Base-by-base conservation (phyloP, 2,329 filamentous ascomycete species). In the Colletotrichum shisoi region DNA sequence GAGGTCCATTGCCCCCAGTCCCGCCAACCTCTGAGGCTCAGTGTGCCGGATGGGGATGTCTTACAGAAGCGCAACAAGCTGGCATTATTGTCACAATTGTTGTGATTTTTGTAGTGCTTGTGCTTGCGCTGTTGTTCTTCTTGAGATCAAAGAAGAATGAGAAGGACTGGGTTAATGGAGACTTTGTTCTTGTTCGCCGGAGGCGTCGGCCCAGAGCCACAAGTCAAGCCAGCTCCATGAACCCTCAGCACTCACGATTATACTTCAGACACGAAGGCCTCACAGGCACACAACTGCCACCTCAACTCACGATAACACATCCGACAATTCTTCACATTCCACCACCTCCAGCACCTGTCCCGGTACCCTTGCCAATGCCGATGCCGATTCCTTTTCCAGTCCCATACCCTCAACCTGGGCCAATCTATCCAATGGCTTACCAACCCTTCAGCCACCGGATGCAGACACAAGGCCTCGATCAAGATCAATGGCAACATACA, bases 31-130 rank as follows among this genome's bases (percentile, higher is more conserved):
- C 48, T 9, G 44, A 62, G 8, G 24, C 64, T 11, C 80, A 76
- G 67, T 66, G 63, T 49, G 57, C 70, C 3, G 75, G 78, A 12
- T 83, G 79, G 79, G 64, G 72, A 48, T 83, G 81, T 64, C 72
- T 82, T n/a, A 79, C 71, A 34, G 52, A 70, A 11, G 70, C 75
- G 0, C 73, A 80, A 49, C 74, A 80, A 40, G 77, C 76, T 24
- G 81, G 81, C 2, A 75, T 82, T 37, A 76, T 82, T 17, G 75
- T 79, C 64, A 78, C 76, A 64, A 71, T 75, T 15, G 62, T 77
- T 8, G 63, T 79, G 7, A 70, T 74, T 2, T 69, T 70, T 11
- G 46, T 80, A 3, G 67, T 72, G 0, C 45, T 79, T 13, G 57
- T 74, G 4, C 76, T 76, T 44, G 45, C 42, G 15, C 17, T 59